These are phyloP conservation scores for Hippophae tibetana DNA, from an alignment of 306 rosid species.

Conservation along the genomic window DNA sequence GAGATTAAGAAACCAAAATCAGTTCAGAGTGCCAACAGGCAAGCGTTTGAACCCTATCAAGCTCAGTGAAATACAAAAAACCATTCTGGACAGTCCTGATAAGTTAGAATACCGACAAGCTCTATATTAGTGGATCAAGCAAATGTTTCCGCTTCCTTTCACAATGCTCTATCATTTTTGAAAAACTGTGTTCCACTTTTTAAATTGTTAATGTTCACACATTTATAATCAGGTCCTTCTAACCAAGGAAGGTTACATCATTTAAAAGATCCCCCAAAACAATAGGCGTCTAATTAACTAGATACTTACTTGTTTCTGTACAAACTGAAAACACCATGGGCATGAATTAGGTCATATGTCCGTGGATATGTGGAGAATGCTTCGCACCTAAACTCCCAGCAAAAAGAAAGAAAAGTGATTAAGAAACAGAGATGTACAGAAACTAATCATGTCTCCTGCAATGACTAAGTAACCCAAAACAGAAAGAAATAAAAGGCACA, in stretches of 20 bases:
- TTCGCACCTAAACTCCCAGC: slow-evolving; percentile 59
- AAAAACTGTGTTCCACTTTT: too few relatives aligned
- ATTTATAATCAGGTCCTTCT: not conserved
- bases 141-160: too few relatives aligned
- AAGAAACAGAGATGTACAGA: not conserved
- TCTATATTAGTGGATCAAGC: too few relatives aligned
- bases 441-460: not conserved
- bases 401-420: slow-evolving; percentile 12
- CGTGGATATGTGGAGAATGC: slow-evolving; percentile 91
- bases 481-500: slow-evolving; percentile 2
- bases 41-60: too few relatives aligned
- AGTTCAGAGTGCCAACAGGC: too few relatives aligned
- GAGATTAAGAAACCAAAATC: too few relatives aligned
- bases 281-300: slow-evolving; percentile 6
- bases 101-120: too few relatives aligned
- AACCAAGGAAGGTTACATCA: not conserved
- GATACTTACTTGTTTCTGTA: slow-evolving; percentile 69
- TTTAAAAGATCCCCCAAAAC: slow-evolving; percentile 2
- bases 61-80: too few relatives aligned
- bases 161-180: too few relatives aligned
- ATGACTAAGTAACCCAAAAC: not conserved
- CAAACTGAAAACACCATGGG: slow-evolving; percentile 68
- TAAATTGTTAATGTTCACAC: too few relatives aligned
- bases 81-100: too few relatives aligned
- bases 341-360: slow-evolving; percentile 94